A percentile compares a stretch with the other conserved stretches of the same genome.
These are phyloP conservation scores for Diaporthe capsici DNA, from an alignment of 2,329 filamentous ascomycete species.

Conservation along the genomic window DNA sequence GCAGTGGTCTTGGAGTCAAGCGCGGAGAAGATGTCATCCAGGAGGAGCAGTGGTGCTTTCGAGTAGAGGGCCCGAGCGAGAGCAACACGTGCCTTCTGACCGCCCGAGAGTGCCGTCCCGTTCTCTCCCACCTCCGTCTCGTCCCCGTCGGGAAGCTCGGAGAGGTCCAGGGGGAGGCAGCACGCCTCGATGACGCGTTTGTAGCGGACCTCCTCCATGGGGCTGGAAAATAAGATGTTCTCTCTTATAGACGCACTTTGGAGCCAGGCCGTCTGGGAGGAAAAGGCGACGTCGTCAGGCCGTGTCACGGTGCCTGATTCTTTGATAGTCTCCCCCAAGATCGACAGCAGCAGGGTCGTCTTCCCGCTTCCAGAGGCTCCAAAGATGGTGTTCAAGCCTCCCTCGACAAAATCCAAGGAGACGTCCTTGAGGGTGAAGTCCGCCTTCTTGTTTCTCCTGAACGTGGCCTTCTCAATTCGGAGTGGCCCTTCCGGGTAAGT, in stretches of 20 bases:
- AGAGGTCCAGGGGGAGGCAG: slow-evolving; percentile 65
- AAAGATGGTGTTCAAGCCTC: slow-evolving; percentile 67
- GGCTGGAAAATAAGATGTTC: slow-evolving; percentile 68
- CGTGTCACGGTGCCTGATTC: slow-evolving; percentile 63
- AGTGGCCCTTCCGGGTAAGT: slow-evolving; percentile 65
- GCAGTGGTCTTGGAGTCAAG: slow-evolving; percentile 71
- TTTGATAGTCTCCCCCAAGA: slow-evolving; percentile 68
- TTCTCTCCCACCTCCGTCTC: slow-evolving; percentile 68
- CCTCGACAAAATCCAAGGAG: slow-evolving; percentile 65
- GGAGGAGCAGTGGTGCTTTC: slow-evolving; percentile 65
- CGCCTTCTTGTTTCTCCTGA: slow-evolving; percentile 65
- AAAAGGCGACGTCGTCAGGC: slow-evolving; percentile 68
- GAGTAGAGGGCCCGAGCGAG: slow-evolving; percentile 71
- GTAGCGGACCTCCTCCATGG: slow-evolving; percentile 67
- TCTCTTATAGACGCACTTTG: slow-evolving; percentile 69
- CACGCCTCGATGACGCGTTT: slow-evolving; percentile 69
- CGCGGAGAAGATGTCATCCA: slow-evolving; percentile 73
- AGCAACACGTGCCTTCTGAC: slow-evolving; percentile 69
- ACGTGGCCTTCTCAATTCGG: slow-evolving; percentile 60
- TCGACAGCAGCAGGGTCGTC: slow-evolving; percentile 67
- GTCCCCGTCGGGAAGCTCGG: slow-evolving; percentile 65
- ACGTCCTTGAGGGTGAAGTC: slow-evolving; percentile 64
- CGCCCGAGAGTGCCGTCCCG: slow-evolving; percentile 68
- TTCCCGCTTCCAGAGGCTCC: slow-evolving; percentile 71
- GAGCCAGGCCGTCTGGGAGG: slow-evolving; percentile 70